Evolutionary conservation across 108 stramenopile species (phyloP), one percentile per base, ranked within the genome.

Genomic region (Skeletonema potamos): DNA sequence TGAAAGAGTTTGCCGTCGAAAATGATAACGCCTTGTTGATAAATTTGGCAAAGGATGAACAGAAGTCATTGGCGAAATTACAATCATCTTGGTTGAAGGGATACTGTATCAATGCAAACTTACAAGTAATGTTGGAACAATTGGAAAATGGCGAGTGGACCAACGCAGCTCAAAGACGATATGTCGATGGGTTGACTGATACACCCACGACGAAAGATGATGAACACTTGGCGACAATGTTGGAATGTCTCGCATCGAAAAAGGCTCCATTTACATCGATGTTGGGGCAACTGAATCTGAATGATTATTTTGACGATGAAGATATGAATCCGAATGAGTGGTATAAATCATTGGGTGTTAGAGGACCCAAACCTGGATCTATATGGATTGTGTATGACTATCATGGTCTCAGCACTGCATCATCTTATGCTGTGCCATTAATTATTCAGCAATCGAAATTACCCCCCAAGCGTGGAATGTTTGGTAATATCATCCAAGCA

Each of bases 361-460:
- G 77, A 43, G 87, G 90, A 5, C 94, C 94, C 26, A 72, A 81
- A 62, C 72, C 85, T 0, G 86, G 78, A 7, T 79, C 87, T 27
- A 56, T 86, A 3, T 95, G 89, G 89, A 33, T 95, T 0, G 85
- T 92, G 4, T 95, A 84, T 58, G 94, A 92, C 58, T 95, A 92
- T 67, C 86, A 82, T 7, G 94, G 94, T 9, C 59, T 89, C 28
- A 66, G 74, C 27, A 89, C 90, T 1, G 46, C 86, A 4, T 56
- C 83, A 12, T 58, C 82, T 5, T 91, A 90, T 64, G 64, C 84
- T 0, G 61, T 63, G 13, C 86, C 93, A 29, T 43, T 85, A 0
- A 26, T 71, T 12, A 60, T 81, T 1, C 74, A 85, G 54, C 58
- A 82, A 27, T 62, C 74, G 0, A 80, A 73, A 27, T 28, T 89